phyloP scores from a whole-genome alignment of 164 flowering plant genomes.

The Chimonanthus salicifolius region DNA sequence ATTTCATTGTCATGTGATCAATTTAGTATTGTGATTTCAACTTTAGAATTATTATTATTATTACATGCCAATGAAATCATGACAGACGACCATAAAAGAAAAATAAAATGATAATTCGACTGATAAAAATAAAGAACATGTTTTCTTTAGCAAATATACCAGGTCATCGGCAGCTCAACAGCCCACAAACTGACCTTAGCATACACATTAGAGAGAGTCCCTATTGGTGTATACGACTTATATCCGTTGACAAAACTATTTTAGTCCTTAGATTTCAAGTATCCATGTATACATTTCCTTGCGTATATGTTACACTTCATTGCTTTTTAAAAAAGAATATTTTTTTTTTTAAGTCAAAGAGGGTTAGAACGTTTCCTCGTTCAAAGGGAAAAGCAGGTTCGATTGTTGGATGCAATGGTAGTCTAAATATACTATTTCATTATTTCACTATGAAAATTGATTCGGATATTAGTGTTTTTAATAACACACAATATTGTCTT shows the following conservation, averaged over 20 bases:
- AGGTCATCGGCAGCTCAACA: conserved; percentile 15
- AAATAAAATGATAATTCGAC: background rate
- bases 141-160: too few species aligned
- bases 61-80: background rate
- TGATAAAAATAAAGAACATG: background rate
- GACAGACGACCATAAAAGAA: background rate
- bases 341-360: conserved; percentile 8
- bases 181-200: conserved; percentile 5
- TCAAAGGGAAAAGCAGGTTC: background rate
- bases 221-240: background rate
- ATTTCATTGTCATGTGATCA: background rate
- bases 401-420: background rate
- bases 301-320: background rate
- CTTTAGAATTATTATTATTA: too few species aligned
- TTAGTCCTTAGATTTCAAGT: background rate
- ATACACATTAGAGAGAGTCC: conserved; percentile 1
- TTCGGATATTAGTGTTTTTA: too few species aligned
- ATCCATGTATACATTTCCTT: background rate
- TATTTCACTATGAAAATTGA: background rate
- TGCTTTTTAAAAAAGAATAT: background rate
- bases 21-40: too few species aligned
- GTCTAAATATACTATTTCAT: background rate
- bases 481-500: too few species aligned
- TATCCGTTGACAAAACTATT: conserved; percentile 1
- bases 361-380: background rate